Evolutionary conservation across 2,329 filamentous ascomycete species (phyloP), one percentile per base, ranked within the genome.

Genomic region (Fusarium phyllophilum): DNA sequence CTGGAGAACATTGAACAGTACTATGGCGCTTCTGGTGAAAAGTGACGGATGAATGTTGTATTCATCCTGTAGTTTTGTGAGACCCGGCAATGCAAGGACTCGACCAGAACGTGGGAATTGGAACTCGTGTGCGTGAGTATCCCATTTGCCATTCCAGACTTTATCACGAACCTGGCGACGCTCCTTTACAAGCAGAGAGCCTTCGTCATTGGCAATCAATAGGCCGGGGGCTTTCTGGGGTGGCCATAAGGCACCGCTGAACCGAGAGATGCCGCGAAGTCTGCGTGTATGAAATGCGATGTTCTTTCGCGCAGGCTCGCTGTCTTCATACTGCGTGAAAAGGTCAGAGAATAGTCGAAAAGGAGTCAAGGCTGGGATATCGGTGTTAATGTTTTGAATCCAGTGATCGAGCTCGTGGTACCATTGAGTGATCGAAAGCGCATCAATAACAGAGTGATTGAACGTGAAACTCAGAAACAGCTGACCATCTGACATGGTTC

Each of bases 381-480:
- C n/a, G 3, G 66, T 33, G 9, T 75, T 61, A 8, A 60, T 29
- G 42, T 79, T 65, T 38, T 70, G 58, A 11, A 84, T 77, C 39
- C 79, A 75, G 8, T 72, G 76, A 59, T 81, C 79, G 5, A 84
- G 74, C 49, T 83, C 80, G 44, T 78, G 76, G 39, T 82, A 77
- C 76, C 78, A 81, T 8, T 80, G 74, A 18, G 79, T 72, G 13
- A 83, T 70, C 2, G 78, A 81, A 49, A 83, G 48, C 20, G 80
- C 82, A 66, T 84, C 82, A 33, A 82, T 76, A 42, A 81, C 70
- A 46, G 81, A 81, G 67, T 84, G 82, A 61, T 79, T 83, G 56
- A 81, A 82, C 0, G 78, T 81, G 49, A 82, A 66, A 24, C 70
- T 63, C 18, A 84, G 68, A 54, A 78, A 78, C 9, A 61, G 55